Percentiles rank a stretch among this genome's conserved stretches.
These are phyloP conservation scores for Ciborinia camelliae DNA, from an alignment of 2,329 filamentous ascomycete genomes.

Conservation along the genomic window DNA sequence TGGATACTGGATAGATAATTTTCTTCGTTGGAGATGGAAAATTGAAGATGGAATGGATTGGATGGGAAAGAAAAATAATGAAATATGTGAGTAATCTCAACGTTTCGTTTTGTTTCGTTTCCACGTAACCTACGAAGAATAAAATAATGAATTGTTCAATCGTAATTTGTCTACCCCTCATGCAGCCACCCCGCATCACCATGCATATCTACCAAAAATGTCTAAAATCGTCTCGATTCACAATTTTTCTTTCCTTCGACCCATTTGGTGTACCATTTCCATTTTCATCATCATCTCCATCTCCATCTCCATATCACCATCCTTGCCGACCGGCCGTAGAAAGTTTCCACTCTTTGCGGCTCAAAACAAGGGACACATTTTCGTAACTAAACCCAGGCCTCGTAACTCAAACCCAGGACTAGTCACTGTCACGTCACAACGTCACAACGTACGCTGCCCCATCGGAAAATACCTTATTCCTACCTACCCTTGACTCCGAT, in stretches of 20 bases:
- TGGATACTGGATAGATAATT: no score
- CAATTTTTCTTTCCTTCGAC: background rate
- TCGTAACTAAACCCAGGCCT: no score
- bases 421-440: background rate
- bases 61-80: background rate
- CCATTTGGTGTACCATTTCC: background rate
- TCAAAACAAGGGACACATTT: no score
- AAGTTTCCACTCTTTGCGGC: background rate
- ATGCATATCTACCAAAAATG: background rate
- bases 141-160: conserved; percentile 7
- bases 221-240: background rate
- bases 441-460: no score
- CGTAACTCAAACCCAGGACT: background rate
- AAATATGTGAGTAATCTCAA: background rate
- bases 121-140: no score
- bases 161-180: background rate
- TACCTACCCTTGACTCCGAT: background rate
- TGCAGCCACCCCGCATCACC: conserved; percentile 14
- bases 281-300: background rate
- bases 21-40: background rate
- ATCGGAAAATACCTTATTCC: background rate
- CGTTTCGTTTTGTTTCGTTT: no score
- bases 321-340: background rate
- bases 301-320: background rate
- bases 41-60: background rate